phyloP scores from a whole-genome alignment of 441 rosid species.

The Sinapis alba region DNA sequence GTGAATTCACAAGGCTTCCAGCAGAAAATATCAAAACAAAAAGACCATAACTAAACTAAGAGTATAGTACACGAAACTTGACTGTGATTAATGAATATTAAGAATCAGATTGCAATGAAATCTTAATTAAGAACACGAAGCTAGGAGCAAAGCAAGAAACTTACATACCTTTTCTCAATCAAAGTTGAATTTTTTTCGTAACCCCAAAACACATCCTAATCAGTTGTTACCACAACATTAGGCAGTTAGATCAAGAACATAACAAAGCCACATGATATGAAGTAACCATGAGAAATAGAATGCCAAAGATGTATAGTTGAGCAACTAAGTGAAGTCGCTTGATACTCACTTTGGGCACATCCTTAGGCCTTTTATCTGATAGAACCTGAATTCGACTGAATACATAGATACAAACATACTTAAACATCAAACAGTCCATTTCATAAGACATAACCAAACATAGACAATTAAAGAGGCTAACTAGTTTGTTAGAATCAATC shows the following conservation, averaged over 20 bases:
- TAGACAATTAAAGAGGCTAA: constrained; percentile 46
- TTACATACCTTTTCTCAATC: background rate
- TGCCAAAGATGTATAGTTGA: background rate
- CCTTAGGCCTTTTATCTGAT: constrained; percentile 83
- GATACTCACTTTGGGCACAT: constrained; percentile 70
- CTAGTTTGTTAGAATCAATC: constrained; percentile 67
- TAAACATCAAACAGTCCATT: background rate
- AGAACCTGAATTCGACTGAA: constrained; percentile 67
- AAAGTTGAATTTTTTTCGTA: background rate
- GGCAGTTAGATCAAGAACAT: constrained; percentile 5
- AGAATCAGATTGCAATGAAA: background rate
- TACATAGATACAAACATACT: constrained; percentile 16
- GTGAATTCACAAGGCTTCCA: constrained; percentile 12
- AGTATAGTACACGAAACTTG: background rate
- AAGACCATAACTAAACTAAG: constrained; percentile 5
- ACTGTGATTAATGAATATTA: background rate
- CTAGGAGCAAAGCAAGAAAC: background rate
- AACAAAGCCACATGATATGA: constrained; percentile 6
- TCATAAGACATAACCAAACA: constrained; percentile 7
- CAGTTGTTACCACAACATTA: constrained; percentile 45
- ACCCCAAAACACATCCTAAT: background rate
- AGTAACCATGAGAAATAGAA: constrained; percentile 7
- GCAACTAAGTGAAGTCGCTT: background rate
- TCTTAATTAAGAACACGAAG: too few relatives aligned
- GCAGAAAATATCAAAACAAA: background rate